These are phyloP conservation scores for Lactarius psammicola DNA, from an alignment of 768 basidiomycete genomes.

Conservation along the genomic window DNA sequence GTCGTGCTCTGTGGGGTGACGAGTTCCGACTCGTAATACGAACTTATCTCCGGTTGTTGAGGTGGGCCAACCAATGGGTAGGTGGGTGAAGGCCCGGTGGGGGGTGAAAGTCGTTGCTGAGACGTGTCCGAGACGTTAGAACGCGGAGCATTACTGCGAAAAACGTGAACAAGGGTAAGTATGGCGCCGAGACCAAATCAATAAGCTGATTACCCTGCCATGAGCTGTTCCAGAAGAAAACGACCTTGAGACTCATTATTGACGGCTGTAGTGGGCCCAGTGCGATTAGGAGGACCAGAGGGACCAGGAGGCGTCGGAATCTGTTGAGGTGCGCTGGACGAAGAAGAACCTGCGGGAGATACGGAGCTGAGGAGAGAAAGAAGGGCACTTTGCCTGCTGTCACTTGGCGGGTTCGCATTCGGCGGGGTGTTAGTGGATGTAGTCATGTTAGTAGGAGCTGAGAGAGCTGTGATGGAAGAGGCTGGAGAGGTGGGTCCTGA, in stretches of 20 bases:
- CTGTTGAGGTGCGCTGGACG: conserved; percentile 49
- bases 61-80: conserved; percentile 17
- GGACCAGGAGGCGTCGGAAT: conserved; percentile 69
- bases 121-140: conserved; percentile 20
- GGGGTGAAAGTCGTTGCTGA: conserved; percentile 23
- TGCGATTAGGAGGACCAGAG: conserved; percentile 50
- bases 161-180: background rate
- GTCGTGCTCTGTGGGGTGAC: conserved; percentile 27
- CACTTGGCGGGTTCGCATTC: conserved; percentile 31
- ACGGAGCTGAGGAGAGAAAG: conserved; percentile 64
- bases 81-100: conserved; percentile 21
- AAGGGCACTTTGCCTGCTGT: conserved; percentile 68
- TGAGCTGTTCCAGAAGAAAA: conserved; percentile 73
- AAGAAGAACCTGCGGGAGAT: conserved; percentile 39
- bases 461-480: conserved; percentile 42
- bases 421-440: conserved; percentile 41
- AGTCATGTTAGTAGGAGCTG: conserved; percentile 42
- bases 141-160: conserved; percentile 22
- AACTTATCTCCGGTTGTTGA: conserved; percentile 23
- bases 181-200: conserved; percentile 4
- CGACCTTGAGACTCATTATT: conserved; percentile 66
- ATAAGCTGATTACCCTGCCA: conserved; percentile 59
- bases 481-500: conserved; percentile 46
- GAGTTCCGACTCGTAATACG: conserved; percentile 30
- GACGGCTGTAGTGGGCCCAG: conserved; percentile 51